Evolutionary conservation across 202 grass and related monocot species (phyloP).

Genomic region (Setaria viridis): DNA sequence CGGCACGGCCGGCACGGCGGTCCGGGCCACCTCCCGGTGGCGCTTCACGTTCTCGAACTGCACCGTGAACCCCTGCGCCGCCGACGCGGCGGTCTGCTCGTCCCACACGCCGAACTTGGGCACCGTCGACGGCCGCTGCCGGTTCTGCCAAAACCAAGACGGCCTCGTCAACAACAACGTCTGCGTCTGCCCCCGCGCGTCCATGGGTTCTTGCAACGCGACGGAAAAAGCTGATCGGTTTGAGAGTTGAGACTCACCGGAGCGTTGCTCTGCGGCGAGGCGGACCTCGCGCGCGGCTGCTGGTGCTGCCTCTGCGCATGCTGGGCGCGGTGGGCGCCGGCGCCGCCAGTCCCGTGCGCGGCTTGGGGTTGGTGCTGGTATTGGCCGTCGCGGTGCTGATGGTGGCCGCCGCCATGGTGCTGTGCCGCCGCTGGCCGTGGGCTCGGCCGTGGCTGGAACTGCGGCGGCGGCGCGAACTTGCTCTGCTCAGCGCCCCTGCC

Average conservation of each 20-base stretch:
- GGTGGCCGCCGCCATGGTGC: background rate
- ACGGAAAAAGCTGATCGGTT: too few species aligned
- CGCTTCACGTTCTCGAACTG: conserved; percentile 76
- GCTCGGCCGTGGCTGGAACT: conserved; percentile 33
- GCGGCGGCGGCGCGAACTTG: conserved; percentile 68
- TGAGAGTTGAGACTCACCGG: conserved; percentile 18
- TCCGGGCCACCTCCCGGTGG: conserved; percentile 53
- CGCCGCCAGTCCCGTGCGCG: background rate
- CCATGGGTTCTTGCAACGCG: too few species aligned
- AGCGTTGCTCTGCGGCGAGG: conserved; percentile 42
- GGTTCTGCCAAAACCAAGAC: conserved; percentile 17
- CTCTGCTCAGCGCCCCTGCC: conserved; percentile 21
- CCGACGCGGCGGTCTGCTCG: conserved; percentile 47
- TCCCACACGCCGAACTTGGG: conserved; percentile 86
- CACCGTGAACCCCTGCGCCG: conserved; percentile 76
- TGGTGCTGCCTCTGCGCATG: conserved; percentile 3
- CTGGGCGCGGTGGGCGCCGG: background rate
- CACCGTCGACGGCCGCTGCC: conserved; percentile 54
- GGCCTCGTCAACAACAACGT: background rate
- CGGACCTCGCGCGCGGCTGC: conserved; percentile 32
- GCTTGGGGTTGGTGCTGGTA: background rate
- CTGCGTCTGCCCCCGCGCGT: too few species aligned
- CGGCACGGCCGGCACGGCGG: conserved; percentile 36
- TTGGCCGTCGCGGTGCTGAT: background rate
- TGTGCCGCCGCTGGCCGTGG: background rate